phyloP scores from a whole-genome alignment of 345 rosid species.

The Stellera chamaejasme region DNA sequence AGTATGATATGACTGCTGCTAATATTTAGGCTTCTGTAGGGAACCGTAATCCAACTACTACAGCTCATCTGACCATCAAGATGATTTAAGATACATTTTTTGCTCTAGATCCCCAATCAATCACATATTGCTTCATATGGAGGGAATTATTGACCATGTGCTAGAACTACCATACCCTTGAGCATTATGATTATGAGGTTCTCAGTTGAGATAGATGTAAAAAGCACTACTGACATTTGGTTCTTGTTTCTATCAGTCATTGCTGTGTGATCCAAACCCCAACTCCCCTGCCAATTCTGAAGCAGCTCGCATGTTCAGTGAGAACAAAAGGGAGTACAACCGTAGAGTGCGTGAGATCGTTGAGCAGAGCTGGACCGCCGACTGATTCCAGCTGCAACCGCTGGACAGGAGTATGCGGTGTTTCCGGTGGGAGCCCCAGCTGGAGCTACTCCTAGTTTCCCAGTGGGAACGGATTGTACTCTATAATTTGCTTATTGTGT shows the following conservation, averaged over 20 bases:
- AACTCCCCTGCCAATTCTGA: constrained; percentile 87
- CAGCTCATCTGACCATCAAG: no score
- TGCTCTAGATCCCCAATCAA: no score
- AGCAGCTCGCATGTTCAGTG: constrained; percentile 78
- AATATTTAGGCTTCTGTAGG: no score
- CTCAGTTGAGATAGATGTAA: background rate
- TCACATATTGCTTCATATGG: no score
- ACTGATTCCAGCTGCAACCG: constrained; percentile 17
- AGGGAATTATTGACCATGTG: no score
- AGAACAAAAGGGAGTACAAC: constrained; percentile 72
- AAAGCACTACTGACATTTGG: background rate
- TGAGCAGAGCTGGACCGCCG: constrained; percentile 80
- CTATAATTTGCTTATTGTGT: constrained; percentile 7
- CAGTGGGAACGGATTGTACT: background rate
- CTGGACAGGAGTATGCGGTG: no score
- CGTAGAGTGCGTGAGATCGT: constrained; percentile 64
- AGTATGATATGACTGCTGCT: no score
- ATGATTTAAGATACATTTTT: no score
- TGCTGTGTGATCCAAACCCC: constrained; percentile 82
- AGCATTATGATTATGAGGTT: background rate
- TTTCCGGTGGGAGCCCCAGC: background rate
- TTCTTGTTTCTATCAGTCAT: constrained; percentile 29
- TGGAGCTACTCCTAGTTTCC: background rate
- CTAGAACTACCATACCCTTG: no score
- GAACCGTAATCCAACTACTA: no score